Conservation (phyloP, 345 rosid species). For the Linum usitatissimum region DNA sequence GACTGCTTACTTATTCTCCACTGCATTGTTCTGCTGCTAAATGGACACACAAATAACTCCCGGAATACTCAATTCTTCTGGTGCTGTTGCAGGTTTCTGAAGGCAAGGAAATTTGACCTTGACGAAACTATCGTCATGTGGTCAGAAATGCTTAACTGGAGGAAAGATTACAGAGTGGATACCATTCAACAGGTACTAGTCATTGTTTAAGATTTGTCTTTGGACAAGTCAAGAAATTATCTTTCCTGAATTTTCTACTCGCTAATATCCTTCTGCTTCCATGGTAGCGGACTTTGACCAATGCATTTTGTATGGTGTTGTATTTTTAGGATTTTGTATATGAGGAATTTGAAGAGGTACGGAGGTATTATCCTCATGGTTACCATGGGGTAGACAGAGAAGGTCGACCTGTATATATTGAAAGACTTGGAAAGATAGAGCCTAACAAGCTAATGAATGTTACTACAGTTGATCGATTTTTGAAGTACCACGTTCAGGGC, state of each 20-base stretch:
- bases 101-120: constrained; percentile 74
- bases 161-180: constrained; percentile 66
- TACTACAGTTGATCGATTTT: constrained; percentile 79
- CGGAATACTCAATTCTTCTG: background rate
- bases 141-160: constrained; percentile 92
- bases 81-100: constrained; percentile 53
- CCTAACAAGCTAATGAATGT: constrained; percentile 67
- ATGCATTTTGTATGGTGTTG: constrained; percentile 7
- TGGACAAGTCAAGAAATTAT: background rate
- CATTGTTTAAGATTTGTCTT: background rate
- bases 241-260: background rate
- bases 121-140: constrained; percentile 83
- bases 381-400: constrained; percentile 91
- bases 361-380: constrained; percentile 79
- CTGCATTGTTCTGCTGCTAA: too few species aligned
- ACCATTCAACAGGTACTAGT: constrained; percentile 58
- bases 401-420: constrained; percentile 81
- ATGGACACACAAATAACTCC: too few species aligned
- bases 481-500: constrained; percentile 81
- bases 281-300: background rate
- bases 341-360: constrained; percentile 72
- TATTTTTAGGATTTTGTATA: constrained; percentile 68
- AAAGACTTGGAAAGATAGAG: constrained; percentile 70
- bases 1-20: too few species aligned
- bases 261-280: too few species aligned